A percentile compares a stretch with the other conserved stretches of the same genome.
Evolutionary conservation across 169 alveolate genomes (phyloP).

Genomic region (Babesia divergens): DNA sequence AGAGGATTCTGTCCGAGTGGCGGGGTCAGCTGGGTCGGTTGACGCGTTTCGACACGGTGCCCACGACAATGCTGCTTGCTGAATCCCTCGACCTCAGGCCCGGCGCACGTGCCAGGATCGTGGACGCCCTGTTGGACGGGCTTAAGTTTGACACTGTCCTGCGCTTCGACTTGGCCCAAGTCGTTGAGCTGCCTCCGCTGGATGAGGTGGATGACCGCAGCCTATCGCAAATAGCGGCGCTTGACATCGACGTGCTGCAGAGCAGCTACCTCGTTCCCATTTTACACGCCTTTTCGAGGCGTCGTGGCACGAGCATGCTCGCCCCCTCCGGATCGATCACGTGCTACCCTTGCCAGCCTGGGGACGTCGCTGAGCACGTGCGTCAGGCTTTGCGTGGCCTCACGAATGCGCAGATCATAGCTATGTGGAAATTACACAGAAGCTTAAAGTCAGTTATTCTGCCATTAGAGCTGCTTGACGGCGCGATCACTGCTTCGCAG

Average conservation of each 20-base stretch:
- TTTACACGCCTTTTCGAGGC: slow-evolving; percentile 12
- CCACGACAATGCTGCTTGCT: slow-evolving; percentile 37
- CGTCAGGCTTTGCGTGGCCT: not conserved
- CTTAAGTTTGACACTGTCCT: slow-evolving; percentile 41
- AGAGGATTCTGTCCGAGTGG: slow-evolving; percentile 36
- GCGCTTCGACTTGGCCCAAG: not conserved
- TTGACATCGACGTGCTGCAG: slow-evolving; percentile 53
- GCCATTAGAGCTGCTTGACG: slow-evolving; percentile 33
- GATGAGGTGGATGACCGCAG: not conserved
- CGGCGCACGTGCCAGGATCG: not conserved
- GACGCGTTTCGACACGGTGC: slow-evolving; percentile 39
- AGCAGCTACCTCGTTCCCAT: slow-evolving; percentile 18
- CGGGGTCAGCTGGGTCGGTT: slow-evolving; percentile 16
- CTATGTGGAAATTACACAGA: slow-evolving; percentile 8
- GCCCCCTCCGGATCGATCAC: slow-evolving; percentile 10
- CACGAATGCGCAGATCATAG: not conserved
- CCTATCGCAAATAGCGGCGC: not conserved
- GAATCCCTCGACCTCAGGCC: slow-evolving; percentile 27
- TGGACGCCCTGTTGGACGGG: slow-evolving; percentile 10
- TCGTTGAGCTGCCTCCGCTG: slow-evolving; percentile 5
- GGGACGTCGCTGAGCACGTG: slow-evolving; percentile 1
- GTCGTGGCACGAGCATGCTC: slow-evolving; percentile 9
- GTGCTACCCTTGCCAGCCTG: slow-evolving; percentile 25
- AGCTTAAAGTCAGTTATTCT: slow-evolving; percentile 48
- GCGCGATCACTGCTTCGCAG: slow-evolving; percentile 9